phyloP scores from a whole-genome alignment of 257 asterid genomes.

The Cordia subcordata region DNA sequence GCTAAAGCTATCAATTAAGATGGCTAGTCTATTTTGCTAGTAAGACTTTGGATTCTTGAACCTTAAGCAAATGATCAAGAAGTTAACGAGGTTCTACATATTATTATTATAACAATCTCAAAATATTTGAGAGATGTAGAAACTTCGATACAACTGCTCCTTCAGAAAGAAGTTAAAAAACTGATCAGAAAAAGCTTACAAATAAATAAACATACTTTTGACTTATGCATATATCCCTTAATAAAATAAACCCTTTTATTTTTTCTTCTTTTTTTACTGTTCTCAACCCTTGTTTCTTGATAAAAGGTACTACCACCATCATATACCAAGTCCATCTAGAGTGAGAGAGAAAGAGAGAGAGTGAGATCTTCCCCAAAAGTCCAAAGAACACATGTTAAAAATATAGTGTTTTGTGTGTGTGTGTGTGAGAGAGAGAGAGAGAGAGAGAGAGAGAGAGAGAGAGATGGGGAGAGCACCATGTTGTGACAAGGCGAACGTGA shows the following conservation, averaged over 20 bases:
- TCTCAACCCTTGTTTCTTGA: constrained; percentile 20
- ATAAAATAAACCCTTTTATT: too few relatives aligned
- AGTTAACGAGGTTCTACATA: constrained; percentile 7
- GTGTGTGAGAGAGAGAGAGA: constrained; percentile 2
- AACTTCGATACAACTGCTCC: constrained; percentile 15
- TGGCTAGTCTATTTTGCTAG: not conserved
- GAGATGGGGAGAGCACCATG: constrained; percentile 96
- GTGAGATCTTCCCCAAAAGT: not conserved
- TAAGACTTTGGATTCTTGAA: constrained; percentile 11
- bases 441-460: constrained; percentile 6
- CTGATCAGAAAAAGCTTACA: constrained; percentile 23
- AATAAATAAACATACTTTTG: too few relatives aligned
- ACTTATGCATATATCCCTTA: constrained; percentile 22
- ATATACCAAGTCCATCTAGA: constrained; percentile 10
- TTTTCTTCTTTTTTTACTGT: constrained; percentile 9
- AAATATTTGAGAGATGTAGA: not conserved
- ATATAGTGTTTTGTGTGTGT: not conserved
- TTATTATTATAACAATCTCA: not conserved
- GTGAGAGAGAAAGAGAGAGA: not conserved
- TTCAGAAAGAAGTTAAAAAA: constrained; percentile 7
- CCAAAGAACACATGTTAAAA: not conserved
- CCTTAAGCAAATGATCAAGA: constrained; percentile 18
- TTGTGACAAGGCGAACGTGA: constrained; percentile 88
- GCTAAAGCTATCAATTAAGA: constrained; percentile 10
- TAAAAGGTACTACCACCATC: constrained; percentile 20